Evolutionary conservation across 208 protist species (phyloP).

Genomic region (Naegleria lovaniensis): DNA sequence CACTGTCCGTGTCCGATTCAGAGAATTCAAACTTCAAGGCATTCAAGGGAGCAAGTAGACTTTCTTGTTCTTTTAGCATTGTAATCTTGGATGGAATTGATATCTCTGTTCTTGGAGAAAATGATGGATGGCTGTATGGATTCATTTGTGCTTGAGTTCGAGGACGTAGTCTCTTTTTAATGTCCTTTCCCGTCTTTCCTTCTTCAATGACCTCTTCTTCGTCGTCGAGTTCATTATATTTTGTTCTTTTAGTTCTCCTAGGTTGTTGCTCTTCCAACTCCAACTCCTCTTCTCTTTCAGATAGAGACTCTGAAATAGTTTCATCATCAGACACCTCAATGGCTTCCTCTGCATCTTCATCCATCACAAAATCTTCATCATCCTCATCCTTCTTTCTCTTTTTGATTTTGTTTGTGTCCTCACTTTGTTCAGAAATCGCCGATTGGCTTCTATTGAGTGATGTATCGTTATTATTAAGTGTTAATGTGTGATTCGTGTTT

Average conservation of each 20-base stretch:
- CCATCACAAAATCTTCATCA: neutral
- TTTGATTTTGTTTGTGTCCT: neutral
- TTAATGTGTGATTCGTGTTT: neutral
- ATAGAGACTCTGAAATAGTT: neutral
- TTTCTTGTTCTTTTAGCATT: neutral
- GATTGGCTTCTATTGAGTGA: neutral
- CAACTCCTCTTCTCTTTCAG: neutral
- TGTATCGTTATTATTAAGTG: neutral
- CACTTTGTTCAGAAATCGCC: neutral
- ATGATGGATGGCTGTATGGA: neutral
- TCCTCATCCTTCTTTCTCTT: neutral
- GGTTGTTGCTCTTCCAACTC: neutral
- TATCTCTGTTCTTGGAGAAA: neutral
- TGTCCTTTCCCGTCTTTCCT: neutral
- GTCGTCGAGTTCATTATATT: neutral
- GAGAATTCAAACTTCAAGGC: neutral
- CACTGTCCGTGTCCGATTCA: neutral
- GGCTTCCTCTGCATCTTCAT: neutral
- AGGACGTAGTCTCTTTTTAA: constrained; percentile 14
- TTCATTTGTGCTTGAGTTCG: neutral
- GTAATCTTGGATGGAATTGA: neutral
- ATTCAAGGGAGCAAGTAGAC: neutral
- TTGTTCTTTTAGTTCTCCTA: neutral
- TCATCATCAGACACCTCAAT: constrained; percentile 4
- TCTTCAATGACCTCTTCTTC: neutral